Evolutionary conservation across 495 filamentous ascomycete species (phyloP).

Genomic region (Podospora comata): DNA sequence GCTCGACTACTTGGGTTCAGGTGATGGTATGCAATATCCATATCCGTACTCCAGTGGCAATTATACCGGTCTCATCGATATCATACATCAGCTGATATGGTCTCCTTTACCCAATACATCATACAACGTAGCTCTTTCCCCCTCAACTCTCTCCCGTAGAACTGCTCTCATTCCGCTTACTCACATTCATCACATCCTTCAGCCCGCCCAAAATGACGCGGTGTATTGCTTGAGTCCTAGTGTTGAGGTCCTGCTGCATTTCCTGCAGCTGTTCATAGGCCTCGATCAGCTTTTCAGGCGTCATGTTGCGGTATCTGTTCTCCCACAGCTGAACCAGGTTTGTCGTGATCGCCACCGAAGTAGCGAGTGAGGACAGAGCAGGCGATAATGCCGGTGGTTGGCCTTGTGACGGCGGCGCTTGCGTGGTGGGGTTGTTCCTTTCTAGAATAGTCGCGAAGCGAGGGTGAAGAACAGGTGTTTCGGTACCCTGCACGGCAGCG

Average conservation of each 20-base stretch:
- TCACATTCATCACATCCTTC: neutral
- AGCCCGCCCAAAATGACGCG: constrained; percentile 15
- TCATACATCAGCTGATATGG: too few species aligned
- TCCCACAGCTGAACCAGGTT: constrained; percentile 19
- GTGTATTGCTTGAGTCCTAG: constrained; percentile 23
- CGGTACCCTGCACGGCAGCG: neutral
- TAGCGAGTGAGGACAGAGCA: neutral
- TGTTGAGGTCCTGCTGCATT: constrained; percentile 25
- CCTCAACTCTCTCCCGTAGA: neutral
- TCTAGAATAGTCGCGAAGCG: neutral
- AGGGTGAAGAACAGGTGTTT: neutral
- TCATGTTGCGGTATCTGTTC: constrained; percentile 19
- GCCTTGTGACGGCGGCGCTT: neutral
- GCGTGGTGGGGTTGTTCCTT: neutral
- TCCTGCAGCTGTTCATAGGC: constrained; percentile 17
- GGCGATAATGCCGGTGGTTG: neutral
- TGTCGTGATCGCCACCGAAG: neutral
- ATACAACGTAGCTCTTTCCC: neutral
- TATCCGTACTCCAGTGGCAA: too few species aligned
- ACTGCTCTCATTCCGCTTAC: neutral
- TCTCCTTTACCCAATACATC: neutral
- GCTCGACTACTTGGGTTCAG: too few species aligned
- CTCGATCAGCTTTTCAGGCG: neutral
- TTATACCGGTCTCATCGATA: too few species aligned
- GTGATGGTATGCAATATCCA: too few species aligned